phyloP scores from a whole-genome alignment of 2,329 filamentous ascomycete genomes.

The Aspergillus japonicus region DNA sequence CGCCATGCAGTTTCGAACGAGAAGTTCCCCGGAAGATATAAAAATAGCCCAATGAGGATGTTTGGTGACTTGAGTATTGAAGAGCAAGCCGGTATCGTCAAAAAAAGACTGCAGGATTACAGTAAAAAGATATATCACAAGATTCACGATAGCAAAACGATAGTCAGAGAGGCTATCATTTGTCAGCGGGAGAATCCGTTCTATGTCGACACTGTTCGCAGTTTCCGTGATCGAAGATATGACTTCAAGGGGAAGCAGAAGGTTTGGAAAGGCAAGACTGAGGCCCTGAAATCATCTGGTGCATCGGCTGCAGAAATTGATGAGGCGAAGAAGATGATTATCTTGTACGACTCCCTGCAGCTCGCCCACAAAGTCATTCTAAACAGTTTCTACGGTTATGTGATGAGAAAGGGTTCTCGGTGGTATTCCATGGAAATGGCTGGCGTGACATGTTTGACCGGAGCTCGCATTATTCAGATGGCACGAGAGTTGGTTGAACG shows the following conservation, averaged over 20 bases:
- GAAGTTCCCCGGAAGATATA: slow-evolving; percentile 76
- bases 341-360: slow-evolving; percentile 92
- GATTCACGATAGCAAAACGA: slow-evolving; percentile 91
- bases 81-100: slow-evolving; percentile 76
- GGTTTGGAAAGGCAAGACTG: slow-evolving; percentile 96
- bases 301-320: slow-evolving; percentile 77
- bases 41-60: slow-evolving; percentile 66
- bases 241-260: slow-evolving; percentile 99
- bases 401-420: slow-evolving; percentile 97
- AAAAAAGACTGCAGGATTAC: slow-evolving; percentile 87
- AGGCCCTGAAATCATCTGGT: slow-evolving; percentile 77
- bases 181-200: slow-evolving; percentile 98
- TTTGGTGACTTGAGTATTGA: slow-evolving; percentile 80
- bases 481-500: slow-evolving; percentile 90
- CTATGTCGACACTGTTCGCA: slow-evolving; percentile 92
- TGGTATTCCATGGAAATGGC: slow-evolving; percentile 99
- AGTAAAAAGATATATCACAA: slow-evolving; percentile 99
- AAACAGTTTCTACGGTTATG: slow-evolving; percentile 98
- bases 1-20: slow-evolving; percentile 87
- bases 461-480: slow-evolving; percentile 95
- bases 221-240: slow-evolving; percentile 95
- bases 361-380: slow-evolving; percentile 98
- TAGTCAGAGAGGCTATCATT: slow-evolving; percentile 93
- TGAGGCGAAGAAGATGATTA: slow-evolving; percentile 97
- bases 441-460: slow-evolving; percentile 94